Evolutionary conservation across 1,284 basidiomycete species (phyloP), one percentile per base, ranked within the genome.

Genomic region (Sporisorium scitamineum): DNA sequence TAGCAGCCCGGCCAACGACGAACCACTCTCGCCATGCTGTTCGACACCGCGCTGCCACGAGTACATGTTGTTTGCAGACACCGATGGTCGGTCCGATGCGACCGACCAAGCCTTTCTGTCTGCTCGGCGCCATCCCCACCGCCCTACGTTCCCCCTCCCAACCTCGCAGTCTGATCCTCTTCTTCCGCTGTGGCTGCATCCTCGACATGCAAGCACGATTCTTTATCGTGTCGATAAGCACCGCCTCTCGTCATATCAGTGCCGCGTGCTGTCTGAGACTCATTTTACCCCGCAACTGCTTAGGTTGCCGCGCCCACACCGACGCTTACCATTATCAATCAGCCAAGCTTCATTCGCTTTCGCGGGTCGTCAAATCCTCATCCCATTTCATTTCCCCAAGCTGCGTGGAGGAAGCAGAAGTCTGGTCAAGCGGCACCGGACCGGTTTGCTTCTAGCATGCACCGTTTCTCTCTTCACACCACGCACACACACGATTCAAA

Each of bases 71-170:
- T n/a, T n/a, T 22, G 4, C 31, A n/a, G 9, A 22, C 22, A 32
- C 62, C 56, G 62, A 65, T 39, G 62, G 51, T 65, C 62, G 62
- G 62, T 48, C 56, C 62, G 62, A 65, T 27, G 18, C 44, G 27
- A 44, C 62, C 62, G 62, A 53, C 18, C 37, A 20, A n/a, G 26
- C 29, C 2, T 34, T 13, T 16, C 20, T 39, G 42, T 22, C 42
- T 44, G 29, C 39, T 65, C 62, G 62, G 62, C 56, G 52, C 62
- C 62, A 56, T 53, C 31, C 20, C 20, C 8, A n/a, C 56, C 62
- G 62, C 44, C 20, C 44, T 39, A 13, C 50, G 26, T 20, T 18
- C 32, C 31, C 29, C 16, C 44, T 22, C 5, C 13, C 61, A n/a
- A 34, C 2, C 16, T 32, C 44, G 26, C 37, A 9, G 34, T 37